Base-by-base conservation (phyloP, 176 grass and related monocot species). In the Carex cristatella region DNA sequence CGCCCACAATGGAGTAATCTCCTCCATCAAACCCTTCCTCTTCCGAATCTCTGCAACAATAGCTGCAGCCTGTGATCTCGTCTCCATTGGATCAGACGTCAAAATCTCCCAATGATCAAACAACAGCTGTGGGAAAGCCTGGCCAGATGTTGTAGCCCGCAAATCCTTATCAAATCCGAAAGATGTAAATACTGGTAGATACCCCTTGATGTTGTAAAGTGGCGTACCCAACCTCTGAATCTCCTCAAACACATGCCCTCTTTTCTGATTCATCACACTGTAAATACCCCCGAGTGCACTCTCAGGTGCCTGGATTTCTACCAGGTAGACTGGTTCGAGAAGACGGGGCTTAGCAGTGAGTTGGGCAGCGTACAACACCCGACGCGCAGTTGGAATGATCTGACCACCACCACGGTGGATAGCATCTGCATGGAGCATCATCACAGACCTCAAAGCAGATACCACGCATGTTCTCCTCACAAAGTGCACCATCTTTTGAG, bases 171-270 rank as follows among this genome's bases (percentile, higher is more conserved):
- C 28, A 30, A 85, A 85, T 12, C 69, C 69, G 5, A 85, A 63
- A 37, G 70, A 85, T 10, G 54, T 46, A 56, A 81, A 53, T 4
- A 89, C 83, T 1, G 83, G 87, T 16, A 89, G 66, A 72, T 92
- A 95, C 15, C 89, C 89, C 93, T 95, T 95, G 88, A 95, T 92
- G 74, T 95, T 92, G 83, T 92, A 91, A 1, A 95, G 88, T 23
- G 93, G 89, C 14, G 90, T 94, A 65, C 92, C 92, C 4, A 84
- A 72, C 66, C 83, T 91, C 66, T 89, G 89, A 44, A 94, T 77
- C 81, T 94, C 92, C 81, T 94, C 92, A 35, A 92, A 94, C 0
- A 94, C 90, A 63, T 92, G 93, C 1, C 90, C 90, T 81, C 90
- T 88, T 84, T 94, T 94, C 82, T 88, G 86, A 69, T 94, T 94